Conservation (phyloP, 345 rosid species). For the Salix brachista region DNA sequence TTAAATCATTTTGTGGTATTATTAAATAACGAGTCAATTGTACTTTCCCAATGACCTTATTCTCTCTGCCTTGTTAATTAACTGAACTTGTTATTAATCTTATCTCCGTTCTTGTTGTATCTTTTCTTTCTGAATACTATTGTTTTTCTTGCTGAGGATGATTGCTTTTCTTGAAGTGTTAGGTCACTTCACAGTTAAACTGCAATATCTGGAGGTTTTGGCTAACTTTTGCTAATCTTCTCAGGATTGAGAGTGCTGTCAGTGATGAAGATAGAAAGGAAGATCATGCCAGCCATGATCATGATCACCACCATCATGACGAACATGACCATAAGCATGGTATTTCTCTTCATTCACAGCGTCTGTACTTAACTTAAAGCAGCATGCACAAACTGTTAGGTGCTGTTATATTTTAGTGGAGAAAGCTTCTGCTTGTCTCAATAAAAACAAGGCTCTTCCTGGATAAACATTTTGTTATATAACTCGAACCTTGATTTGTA, state of each 20-base stretch:
- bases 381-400: not conserved
- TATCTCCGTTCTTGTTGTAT: not conserved
- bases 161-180: not conserved
- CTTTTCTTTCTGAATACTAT: not conserved
- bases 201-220: conserved; percentile 1
- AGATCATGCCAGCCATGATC: conserved; percentile 44
- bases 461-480: not conserved
- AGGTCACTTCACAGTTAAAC: not conserved
- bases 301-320: conserved; percentile 45
- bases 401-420: not conserved
- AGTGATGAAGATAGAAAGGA: conserved; percentile 49
- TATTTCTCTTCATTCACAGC: conserved; percentile 21
- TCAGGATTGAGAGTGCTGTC: conserved; percentile 82
- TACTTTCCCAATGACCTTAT: not conserved
- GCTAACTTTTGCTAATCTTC: conserved; percentile 16
- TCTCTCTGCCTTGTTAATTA: not conserved
- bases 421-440: not conserved
- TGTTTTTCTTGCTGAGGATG: not conserved
- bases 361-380: not conserved
- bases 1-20: not conserved
- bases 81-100: not conserved
- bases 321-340: conserved; percentile 71
- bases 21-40: not conserved
- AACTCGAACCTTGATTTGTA: not conserved
- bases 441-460: not conserved